Conservation (phyloP, 2,329 filamentous ascomycete species). For the Dothidotthia symphoricarpi region DNA sequence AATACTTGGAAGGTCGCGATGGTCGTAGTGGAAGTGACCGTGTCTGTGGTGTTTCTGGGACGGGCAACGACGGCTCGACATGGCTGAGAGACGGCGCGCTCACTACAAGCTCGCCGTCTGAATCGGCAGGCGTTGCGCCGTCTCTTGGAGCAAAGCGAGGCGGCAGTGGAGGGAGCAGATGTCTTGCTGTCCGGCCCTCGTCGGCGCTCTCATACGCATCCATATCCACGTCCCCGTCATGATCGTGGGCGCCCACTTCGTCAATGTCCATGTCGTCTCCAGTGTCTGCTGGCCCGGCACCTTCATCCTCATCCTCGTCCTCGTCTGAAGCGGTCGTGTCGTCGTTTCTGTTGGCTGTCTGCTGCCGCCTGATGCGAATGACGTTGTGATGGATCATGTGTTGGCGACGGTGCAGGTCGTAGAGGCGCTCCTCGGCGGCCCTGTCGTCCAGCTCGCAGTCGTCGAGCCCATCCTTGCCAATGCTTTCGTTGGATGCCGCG, state of each 20-base stretch:
- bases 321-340: slow-evolving; percentile 45
- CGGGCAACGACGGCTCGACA: slow-evolving; percentile 64
- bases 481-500: slow-evolving; percentile 71
- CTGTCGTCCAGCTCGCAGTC: slow-evolving; percentile 70
- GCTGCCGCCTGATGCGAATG: slow-evolving; percentile 24
- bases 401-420: too few relatives aligned
- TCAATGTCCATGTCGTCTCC: slow-evolving; percentile 51
- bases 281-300: slow-evolving; percentile 46
- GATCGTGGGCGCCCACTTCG: slow-evolving; percentile 47
- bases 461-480: slow-evolving; percentile 76
- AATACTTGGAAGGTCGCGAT: slow-evolving; percentile 73
- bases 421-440: slow-evolving; percentile 35
- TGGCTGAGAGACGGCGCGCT: slow-evolving; percentile 61
- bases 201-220: slow-evolving; percentile 51
- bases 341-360: slow-evolving; percentile 45
- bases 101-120: slow-evolving; percentile 65
- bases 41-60: slow-evolving; percentile 73
- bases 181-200: too few relatives aligned
- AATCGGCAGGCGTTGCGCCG: slow-evolving; percentile 62
- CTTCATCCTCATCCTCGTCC: slow-evolving; percentile 50
- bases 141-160: too few relatives aligned
- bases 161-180: too few relatives aligned
- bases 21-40: slow-evolving; percentile 49
- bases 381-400: slow-evolving; percentile 13
- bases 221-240: slow-evolving; percentile 52